Conservation (phyloP, 495 filamentous ascomycete genomes). For the Barbatosphaeria neglecta region DNA sequence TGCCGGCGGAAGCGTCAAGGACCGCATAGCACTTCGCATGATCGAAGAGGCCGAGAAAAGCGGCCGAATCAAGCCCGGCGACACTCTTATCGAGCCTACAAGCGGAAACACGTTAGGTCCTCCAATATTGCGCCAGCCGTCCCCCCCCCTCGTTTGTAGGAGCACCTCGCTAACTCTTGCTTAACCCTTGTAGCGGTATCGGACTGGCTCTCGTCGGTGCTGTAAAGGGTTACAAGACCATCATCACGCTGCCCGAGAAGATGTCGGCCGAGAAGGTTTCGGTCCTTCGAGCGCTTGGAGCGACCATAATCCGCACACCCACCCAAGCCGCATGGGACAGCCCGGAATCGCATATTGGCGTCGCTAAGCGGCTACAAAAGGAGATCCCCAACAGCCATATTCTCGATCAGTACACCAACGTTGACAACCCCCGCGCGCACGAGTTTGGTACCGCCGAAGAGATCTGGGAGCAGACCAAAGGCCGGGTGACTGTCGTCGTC, state of each 20-base stretch:
- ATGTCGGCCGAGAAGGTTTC: conserved; percentile 98
- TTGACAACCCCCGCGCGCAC: conserved; percentile 85
- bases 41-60: conserved; percentile 86
- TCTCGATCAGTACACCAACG: conserved; percentile 89
- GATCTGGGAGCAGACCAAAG: conserved; percentile 83
- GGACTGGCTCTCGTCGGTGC: conserved; percentile 87
- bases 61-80: conserved; percentile 91
- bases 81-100: conserved; percentile 95
- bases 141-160: too few relatives aligned
- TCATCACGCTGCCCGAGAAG: conserved; percentile 98
- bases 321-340: conserved; percentile 90
- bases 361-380: conserved; percentile 78
- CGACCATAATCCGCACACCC: conserved; percentile 94
- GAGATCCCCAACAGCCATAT: conserved; percentile 96
- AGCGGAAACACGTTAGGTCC: conserved; percentile 81
- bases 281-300: conserved; percentile 82
- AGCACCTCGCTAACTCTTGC: conserved; percentile 8
- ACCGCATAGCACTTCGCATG: conserved; percentile 94
- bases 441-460: conserved; percentile 93
- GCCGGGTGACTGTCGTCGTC: conserved; percentile 75
- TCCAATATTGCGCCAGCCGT: too few relatives aligned
- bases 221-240: conserved; percentile 94
- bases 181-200: conserved; percentile 60
- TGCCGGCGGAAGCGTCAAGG: conserved; percentile 95
- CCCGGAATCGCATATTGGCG: conserved; percentile 94